These are phyloP conservation scores for Dujonia santamariae DNA, from an alignment of 1,139 yeast species.

Conservation along the genomic window DNA sequence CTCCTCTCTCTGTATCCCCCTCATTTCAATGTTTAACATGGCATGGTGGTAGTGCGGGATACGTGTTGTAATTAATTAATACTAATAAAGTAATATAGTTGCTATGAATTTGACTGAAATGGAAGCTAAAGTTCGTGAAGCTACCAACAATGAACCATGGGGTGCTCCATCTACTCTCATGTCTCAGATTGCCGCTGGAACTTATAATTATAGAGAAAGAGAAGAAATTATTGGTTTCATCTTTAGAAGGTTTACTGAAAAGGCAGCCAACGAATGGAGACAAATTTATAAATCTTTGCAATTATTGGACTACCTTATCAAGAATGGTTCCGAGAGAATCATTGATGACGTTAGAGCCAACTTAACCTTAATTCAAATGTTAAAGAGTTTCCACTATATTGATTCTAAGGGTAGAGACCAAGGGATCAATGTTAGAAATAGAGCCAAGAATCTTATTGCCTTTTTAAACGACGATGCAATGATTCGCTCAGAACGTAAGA, in stretches of 20 bases:
- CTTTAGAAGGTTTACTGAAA: conserved; percentile 85
- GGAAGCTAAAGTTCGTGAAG: conserved; percentile 96
- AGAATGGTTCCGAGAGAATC: conserved; percentile 91
- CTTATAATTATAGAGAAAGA: conserved; percentile 80
- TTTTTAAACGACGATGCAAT: conserved; percentile 73
- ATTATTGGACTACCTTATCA: conserved; percentile 82
- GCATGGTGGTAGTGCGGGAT: background rate
- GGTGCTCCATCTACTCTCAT: conserved; percentile 92
- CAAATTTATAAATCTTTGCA: conserved; percentile 94
- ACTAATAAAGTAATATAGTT: conserved; percentile 28
- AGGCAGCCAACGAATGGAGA: conserved; percentile 96
- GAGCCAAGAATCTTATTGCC: conserved; percentile 72
- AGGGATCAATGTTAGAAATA: conserved; percentile 91
- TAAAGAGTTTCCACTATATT: conserved; percentile 89
- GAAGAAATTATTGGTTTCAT: conserved; percentile 73
- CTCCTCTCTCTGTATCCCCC: background rate
- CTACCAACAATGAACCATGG: conserved; percentile 99
- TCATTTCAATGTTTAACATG: background rate
- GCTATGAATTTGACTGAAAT: conserved; percentile 93
- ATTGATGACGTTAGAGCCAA: conserved; percentile 93
- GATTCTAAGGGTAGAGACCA: conserved; percentile 95
- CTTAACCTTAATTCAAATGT: conserved; percentile 77
- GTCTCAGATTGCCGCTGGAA: conserved; percentile 94
- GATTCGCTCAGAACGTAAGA: conserved; percentile 83
- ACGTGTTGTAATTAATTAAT: conserved; percentile 1